Conservation (phyloP, 192 early-diverging fungal species). For the Dispira simplex region DNA sequence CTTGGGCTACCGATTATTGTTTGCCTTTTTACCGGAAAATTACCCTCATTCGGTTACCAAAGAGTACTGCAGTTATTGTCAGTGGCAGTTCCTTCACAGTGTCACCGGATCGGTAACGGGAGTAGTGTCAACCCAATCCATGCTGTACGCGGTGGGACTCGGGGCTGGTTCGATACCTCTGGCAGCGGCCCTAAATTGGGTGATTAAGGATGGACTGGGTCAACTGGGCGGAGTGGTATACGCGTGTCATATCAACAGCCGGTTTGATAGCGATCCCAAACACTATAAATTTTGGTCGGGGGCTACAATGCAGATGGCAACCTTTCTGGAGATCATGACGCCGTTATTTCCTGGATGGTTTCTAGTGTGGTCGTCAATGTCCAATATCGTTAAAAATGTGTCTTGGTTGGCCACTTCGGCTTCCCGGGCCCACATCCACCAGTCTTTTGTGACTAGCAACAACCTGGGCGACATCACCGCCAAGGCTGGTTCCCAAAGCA, state of each 20-base stretch:
- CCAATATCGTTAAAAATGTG: conserved; percentile 79
- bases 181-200: conserved; percentile 80
- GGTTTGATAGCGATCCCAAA: conserved; percentile 73
- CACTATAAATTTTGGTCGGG: conserved; percentile 63
- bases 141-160: conserved; percentile 70
- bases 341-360: conserved; percentile 67
- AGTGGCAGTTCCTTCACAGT: conserved; percentile 69
- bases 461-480: conserved; percentile 79
- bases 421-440: conserved; percentile 67
- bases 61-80: conserved; percentile 55
- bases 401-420: conserved; percentile 75
- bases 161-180: conserved; percentile 52
- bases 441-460: conserved; percentile 49
- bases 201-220: conserved; percentile 82
- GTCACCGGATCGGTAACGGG: conserved; percentile 62
- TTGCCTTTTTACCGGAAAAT: conserved; percentile 58
- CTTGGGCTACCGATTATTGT: background rate
- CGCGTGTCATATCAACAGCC: conserved; percentile 52
- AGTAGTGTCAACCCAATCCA: conserved; percentile 72
- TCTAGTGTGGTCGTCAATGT: conserved; percentile 50
- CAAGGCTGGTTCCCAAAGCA: conserved; percentile 67
- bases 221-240: conserved; percentile 74
- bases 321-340: conserved; percentile 60
- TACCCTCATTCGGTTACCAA: conserved; percentile 55
- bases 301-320: conserved; percentile 53